Percentiles rank a stretch among this genome's conserved stretches.
Evolutionary conservation across 2,329 filamentous ascomycete species (phyloP).

Genomic region (Apiospora koreana): DNA sequence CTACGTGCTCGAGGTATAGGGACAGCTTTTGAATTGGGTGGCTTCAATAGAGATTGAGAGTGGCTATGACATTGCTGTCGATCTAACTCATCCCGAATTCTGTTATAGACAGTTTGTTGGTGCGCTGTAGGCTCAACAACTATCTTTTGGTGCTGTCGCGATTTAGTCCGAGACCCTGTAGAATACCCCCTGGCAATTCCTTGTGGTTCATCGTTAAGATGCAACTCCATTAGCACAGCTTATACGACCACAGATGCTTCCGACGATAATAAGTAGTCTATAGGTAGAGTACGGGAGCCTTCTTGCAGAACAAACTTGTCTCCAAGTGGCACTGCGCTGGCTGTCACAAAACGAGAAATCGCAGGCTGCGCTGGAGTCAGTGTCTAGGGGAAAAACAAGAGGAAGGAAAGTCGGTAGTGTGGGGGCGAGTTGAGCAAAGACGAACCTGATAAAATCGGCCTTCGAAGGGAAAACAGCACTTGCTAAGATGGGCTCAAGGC

Average conservation of each 20-base stretch:
- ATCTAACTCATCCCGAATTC: slow-evolving; percentile 26
- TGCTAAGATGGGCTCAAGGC: neutral
- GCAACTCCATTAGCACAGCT: neutral
- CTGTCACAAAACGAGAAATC: neutral
- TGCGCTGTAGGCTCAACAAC: slow-evolving; percentile 27
- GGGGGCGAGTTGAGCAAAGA: slow-evolving; percentile 3
- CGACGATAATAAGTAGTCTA: neutral
- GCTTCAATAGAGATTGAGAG: slow-evolving; percentile 22
- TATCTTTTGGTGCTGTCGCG: slow-evolving; percentile 16
- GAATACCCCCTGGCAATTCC: neutral
- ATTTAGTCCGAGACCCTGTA: neutral
- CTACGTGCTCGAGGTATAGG: slow-evolving; percentile 19
- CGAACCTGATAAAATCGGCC: slow-evolving; percentile 1
- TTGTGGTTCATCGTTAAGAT: neutral
- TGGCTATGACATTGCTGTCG: slow-evolving; percentile 23
- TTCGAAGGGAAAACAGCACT: neutral
- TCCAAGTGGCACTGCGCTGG: neutral
- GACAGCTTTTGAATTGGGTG: slow-evolving; percentile 17
- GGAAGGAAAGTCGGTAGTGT: neutral
- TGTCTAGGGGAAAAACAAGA: neutral
- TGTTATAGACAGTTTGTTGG: slow-evolving; percentile 29
- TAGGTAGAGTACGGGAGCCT: neutral
- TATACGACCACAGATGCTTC: neutral
- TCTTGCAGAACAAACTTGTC: neutral
- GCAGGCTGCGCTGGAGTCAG: neutral